Conservation (phyloP, 2,329 filamentous ascomycete species). For the Aureobasidium vineae region DNA sequence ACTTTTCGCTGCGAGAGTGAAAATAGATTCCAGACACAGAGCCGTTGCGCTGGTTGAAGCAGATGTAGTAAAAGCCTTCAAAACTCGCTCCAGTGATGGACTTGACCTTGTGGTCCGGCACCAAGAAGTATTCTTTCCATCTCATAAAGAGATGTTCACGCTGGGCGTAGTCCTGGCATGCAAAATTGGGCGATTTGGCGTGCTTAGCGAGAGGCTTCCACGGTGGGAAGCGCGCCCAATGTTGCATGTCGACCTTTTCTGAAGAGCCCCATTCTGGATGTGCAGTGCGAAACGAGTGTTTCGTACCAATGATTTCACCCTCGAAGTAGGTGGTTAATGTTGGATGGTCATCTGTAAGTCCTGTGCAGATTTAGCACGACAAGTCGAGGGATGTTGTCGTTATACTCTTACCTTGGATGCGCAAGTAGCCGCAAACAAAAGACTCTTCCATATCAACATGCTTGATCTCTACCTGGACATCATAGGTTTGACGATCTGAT, state of each 20-base stretch:
- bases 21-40: constrained; percentile 94
- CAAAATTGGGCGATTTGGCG: constrained; percentile 55
- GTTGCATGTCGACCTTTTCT: constrained; percentile 85
- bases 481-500: constrained; percentile 88
- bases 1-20: constrained; percentile 97
- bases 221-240: constrained; percentile 87
- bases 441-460: constrained; percentile 93
- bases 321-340: constrained; percentile 99
- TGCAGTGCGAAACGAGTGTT: constrained; percentile 89
- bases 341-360: constrained; percentile 90
- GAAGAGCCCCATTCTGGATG: constrained; percentile 89
- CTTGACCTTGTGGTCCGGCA: constrained; percentile 87
- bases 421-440: constrained; percentile 90
- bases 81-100: constrained; percentile 95
- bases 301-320: constrained; percentile 93
- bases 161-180: constrained; percentile 68
- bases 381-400: not conserved
- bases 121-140: constrained; percentile 98
- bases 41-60: constrained; percentile 89
- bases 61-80: constrained; percentile 98
- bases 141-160: constrained; percentile 95
- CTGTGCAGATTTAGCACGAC: constrained; percentile 48
- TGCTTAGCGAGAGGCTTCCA: constrained; percentile 74
- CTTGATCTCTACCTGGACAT: constrained; percentile 96
- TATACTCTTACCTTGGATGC: constrained; percentile 73